Conservation (phyloP, 768 basidiomycete genomes). For the Cystofilobasidium macerans region DNA sequence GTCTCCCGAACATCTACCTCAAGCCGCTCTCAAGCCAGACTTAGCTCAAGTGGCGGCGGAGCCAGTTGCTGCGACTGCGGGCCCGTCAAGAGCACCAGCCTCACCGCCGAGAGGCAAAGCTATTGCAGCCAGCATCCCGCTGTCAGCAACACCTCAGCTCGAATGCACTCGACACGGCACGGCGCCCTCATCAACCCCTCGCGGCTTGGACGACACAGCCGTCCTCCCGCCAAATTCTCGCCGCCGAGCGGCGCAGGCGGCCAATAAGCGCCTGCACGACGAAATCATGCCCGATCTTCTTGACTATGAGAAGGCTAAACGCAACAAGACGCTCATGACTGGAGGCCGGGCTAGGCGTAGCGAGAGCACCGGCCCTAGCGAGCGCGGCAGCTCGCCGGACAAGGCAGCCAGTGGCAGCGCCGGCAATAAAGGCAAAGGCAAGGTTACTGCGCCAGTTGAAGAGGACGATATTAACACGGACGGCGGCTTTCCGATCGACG, state of each 20-base stretch:
- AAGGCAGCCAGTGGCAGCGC: too few species aligned
- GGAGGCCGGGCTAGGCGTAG: conserved; percentile 16
- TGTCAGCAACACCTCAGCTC: too few species aligned
- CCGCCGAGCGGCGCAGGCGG: conserved; percentile 51
- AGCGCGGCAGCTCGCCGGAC: conserved; percentile 1
- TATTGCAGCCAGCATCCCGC: too few species aligned
- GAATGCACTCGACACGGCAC: too few species aligned
- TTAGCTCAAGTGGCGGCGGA: background rate
- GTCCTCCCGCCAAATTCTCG: conserved; percentile 26
- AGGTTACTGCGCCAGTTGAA: background rate
- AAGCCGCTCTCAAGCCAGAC: background rate
- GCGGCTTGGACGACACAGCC: background rate
- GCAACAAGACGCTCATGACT: conserved; percentile 31
- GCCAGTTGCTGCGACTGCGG: background rate
- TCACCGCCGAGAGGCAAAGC: too few species aligned
- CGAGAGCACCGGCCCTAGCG: conserved; percentile 22
- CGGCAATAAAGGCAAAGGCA: background rate
- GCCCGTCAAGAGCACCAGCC: background rate
- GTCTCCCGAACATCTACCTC: background rate
- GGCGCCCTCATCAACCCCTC: background rate
- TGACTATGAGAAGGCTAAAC: conserved; percentile 58
- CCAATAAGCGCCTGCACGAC: conserved; percentile 43
- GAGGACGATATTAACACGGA: too few species aligned
- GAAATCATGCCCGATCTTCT: conserved; percentile 67
- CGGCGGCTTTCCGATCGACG: too few species aligned